Base-by-base conservation (phyloP, 345 rosid genomes). In the Linum usitatissimum region DNA sequence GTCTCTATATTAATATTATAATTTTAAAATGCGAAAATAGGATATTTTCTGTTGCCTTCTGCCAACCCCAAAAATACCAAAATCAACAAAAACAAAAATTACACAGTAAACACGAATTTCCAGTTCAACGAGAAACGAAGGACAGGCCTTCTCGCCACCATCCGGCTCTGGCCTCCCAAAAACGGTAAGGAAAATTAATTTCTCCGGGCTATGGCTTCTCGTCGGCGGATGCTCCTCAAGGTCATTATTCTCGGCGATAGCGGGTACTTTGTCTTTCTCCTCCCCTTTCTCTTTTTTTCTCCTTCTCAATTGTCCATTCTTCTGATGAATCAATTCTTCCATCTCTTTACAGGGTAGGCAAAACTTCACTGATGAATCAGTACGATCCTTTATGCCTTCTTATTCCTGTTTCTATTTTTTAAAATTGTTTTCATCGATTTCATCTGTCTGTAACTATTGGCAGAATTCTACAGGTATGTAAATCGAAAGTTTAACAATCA, bases 281-380 rank as follows among this genome's bases (percentile, higher is more conserved):
- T 42, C 48, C 51, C 62, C 23, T 21, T 51, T 31, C 20, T 19
- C 30, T 31, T 23, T 55, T 23, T 55, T 38, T 13, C 61, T 13
- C 15, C 21, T 18, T 18, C 15, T 56, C 28, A 9, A 8, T 8
- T 57, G 30, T 0, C 51, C 34, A 48, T 39, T 40, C 6, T 57
- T 49, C 42, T 7, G 7, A 19, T n/a, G 3, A 20, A 5, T 42
- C 1, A 15, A 49, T 57, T 18, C 42, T 66, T 21, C 17, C 31
- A 58, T 38, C 40, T 56, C 76, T 64, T 68, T 14, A 28, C 76
- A 90, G 97, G 82, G 98, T 91, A 51, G 95, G 96, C 51, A 91
- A 86, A 78, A 91, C 96, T 55, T 91, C 98, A 57, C 76, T 86
- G 69, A 91, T 91, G 96, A 91, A 91, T 77, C 96, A 85, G 98